Conservation (phyloP, 305 asterid genomes). For the Salvia sclarea region DNA sequence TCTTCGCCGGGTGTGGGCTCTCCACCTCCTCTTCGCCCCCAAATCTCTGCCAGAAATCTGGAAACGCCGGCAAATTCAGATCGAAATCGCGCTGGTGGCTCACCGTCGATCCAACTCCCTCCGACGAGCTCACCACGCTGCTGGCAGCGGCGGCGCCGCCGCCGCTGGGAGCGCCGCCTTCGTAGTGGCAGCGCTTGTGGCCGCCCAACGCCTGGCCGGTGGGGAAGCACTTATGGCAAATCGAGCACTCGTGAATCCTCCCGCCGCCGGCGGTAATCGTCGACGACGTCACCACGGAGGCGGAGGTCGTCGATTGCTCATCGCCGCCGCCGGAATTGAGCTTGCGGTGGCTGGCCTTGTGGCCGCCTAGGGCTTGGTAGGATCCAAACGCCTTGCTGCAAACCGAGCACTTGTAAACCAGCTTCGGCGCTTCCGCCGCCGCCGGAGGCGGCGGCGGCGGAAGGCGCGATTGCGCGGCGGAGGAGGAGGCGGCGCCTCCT, state of each 20-base stretch:
- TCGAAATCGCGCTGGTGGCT: slow-evolving; percentile 55
- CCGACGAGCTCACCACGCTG: slow-evolving; percentile 44
- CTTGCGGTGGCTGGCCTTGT: slow-evolving; percentile 85
- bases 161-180: slow-evolving; percentile 44
- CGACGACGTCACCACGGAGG: slow-evolving; percentile 29
- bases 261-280: slow-evolving; percentile 38
- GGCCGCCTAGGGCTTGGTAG: slow-evolving; percentile 87
- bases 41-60: slow-evolving; percentile 43
- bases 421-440: slow-evolving; percentile 15
- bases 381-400: slow-evolving; percentile 60
- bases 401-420: slow-evolving; percentile 54
- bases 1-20: slow-evolving; percentile 71
- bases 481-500: neutral
- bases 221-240: slow-evolving; percentile 75
- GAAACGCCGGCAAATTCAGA: slow-evolving; percentile 59
- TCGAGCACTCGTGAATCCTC: slow-evolving; percentile 64
- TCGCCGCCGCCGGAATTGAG: slow-evolving; percentile 19
- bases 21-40: slow-evolving; percentile 56
- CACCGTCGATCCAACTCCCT: slow-evolving; percentile 52
- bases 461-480: slow-evolving; percentile 11
- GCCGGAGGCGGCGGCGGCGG: slow-evolving; percentile 27
- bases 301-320: slow-evolving; percentile 33
- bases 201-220: slow-evolving; percentile 89
- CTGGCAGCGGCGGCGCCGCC: slow-evolving; percentile 21
- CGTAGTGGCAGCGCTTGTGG: slow-evolving; percentile 87